Percentiles rank a stretch among this genome's conserved stretches.
Conservation (phyloP, 2,329 filamentous ascomycete genomes). For the Aspergillus fischeri region DNA sequence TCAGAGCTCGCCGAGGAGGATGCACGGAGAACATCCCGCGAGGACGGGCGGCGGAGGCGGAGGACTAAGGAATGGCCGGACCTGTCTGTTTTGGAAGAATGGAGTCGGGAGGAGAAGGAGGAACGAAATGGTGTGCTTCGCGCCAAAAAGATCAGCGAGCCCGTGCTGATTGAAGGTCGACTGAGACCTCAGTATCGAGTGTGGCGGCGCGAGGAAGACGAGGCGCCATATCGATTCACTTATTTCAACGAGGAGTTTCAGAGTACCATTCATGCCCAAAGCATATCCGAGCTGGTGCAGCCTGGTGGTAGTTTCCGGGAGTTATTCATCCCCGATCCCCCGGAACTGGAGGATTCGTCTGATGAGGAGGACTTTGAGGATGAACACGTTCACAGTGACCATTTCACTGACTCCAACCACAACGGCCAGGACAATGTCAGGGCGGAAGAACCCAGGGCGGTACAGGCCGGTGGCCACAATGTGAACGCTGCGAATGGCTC, state of each 20-base stretch:
- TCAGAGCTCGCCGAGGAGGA: slow-evolving; percentile 79
- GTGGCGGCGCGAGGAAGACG: slow-evolving; percentile 86
- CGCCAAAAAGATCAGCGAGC: slow-evolving; percentile 89
- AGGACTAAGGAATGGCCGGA: slow-evolving; percentile 80
- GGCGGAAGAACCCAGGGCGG: neutral
- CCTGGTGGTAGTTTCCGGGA: slow-evolving; percentile 79
- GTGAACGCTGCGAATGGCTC: slow-evolving; percentile 8
- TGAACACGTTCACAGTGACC: slow-evolving; percentile 23
- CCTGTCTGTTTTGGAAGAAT: slow-evolving; percentile 76
- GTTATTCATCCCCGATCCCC: slow-evolving; percentile 85
- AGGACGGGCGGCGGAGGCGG: slow-evolving; percentile 49
- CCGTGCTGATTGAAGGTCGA: slow-evolving; percentile 84
- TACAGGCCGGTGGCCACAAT: slow-evolving; percentile 5
- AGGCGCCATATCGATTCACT: slow-evolving; percentile 89
- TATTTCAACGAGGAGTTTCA: slow-evolving; percentile 98
- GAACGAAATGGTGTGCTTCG: slow-evolving; percentile 75
- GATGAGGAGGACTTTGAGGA: slow-evolving; percentile 56
- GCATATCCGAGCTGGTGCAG: slow-evolving; percentile 87
- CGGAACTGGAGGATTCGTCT: slow-evolving; percentile 67
- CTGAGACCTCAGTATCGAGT: slow-evolving; percentile 72
- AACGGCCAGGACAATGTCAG: slow-evolving; percentile 26
- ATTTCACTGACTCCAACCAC: slow-evolving; percentile 6
- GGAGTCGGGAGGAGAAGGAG: slow-evolving; percentile 87
- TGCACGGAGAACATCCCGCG: slow-evolving; percentile 47
- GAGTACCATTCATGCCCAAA: slow-evolving; percentile 93